Evolutionary conservation across 495 filamentous ascomycete genomes (phyloP).

Genomic region (Aspergillus panamensis): DNA sequence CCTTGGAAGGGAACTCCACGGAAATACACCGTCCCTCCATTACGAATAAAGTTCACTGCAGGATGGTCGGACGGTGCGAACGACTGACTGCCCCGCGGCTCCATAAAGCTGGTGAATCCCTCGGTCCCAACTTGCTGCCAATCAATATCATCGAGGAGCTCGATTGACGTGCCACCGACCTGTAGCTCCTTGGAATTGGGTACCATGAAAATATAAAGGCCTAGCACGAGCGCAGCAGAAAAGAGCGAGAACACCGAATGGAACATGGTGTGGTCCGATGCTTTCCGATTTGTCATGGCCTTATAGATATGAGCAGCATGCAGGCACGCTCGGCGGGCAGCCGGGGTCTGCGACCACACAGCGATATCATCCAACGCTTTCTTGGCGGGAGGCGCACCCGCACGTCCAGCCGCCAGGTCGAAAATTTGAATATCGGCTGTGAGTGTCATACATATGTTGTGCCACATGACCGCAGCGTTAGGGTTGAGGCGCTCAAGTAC

Average conservation of each 20-base stretch:
- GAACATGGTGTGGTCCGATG: slow-evolving; percentile 48
- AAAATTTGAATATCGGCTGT: slow-evolving; percentile 51
- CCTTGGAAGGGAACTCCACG: slow-evolving; percentile 45
- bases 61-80: slow-evolving; percentile 35
- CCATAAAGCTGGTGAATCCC: slow-evolving; percentile 42
- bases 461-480: slow-evolving; percentile 49
- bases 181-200: slow-evolving; percentile 27
- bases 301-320: slow-evolving; percentile 53
- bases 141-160: slow-evolving; percentile 49
- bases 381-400: slow-evolving; percentile 41
- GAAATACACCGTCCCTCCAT: slow-evolving; percentile 47
- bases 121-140: slow-evolving; percentile 45
- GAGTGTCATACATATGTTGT: slow-evolving; percentile 52
- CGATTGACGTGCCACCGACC: slow-evolving; percentile 37
- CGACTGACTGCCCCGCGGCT: slow-evolving; percentile 32
- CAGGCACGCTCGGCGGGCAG: slow-evolving; percentile 46
- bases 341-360: slow-evolving; percentile 49
- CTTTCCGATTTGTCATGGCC: slow-evolving; percentile 47
- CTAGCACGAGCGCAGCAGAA: slow-evolving; percentile 48
- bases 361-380: slow-evolving; percentile 50
- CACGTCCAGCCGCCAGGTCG: slow-evolving; percentile 47
- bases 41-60: slow-evolving; percentile 49
- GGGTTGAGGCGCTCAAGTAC: slow-evolving; percentile 42
- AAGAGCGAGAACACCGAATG: slow-evolving; percentile 48
- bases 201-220: slow-evolving; percentile 51